Base-by-base conservation (phyloP, 108 stramenopile genomes). In the Aureococcus anophagefferens region DNA sequence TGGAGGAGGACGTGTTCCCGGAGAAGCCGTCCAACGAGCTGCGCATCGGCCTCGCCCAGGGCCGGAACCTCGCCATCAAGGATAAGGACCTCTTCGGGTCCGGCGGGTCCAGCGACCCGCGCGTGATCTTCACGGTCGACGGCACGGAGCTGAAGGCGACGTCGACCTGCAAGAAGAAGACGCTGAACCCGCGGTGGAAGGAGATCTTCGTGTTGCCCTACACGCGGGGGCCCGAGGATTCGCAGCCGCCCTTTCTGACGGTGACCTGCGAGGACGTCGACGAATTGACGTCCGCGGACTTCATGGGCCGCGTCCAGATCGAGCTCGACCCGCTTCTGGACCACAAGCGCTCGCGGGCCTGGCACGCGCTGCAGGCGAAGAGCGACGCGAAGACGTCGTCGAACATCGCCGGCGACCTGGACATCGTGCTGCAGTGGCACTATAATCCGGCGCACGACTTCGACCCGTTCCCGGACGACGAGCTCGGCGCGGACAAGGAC, bases 21-120 rank as follows among this genome's bases (percentile, higher is more conserved):
- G 63, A 69, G 4, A 62, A 66, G 69, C 21, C 71, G 34, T 34
- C 70, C 5, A 77, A 77, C 72, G 65, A 69, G 51, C 4, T 77
- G 32, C 25, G 18, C 36, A 17, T 77, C 63, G 30, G 33, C 17
- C 36, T 71, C 28, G 63, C 35, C 28, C 29, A 32, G 34, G 70
- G 46, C 0, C 34, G 45, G 13, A 33, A 62, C 7, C 35, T 71
- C 33, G 34, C 33, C 18, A 29, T 71, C 28, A 71, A 63, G 70
- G 70, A 71, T 25, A 71, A 71, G 70, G 59, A 63, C n/a, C 33
- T 71, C 62, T 64, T 71, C 7, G 35, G 63, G 9, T 35, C 35
- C 34, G 70, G 63, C 9, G 70, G 70, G 16, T 63, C 62, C 35
- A 35, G 33, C 18, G 70, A 71, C 62, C 70, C 70, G 14, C 29